Evolutionary conservation across 148 eudicot species (phyloP).

Genomic region (Bassia scoparia): DNA sequence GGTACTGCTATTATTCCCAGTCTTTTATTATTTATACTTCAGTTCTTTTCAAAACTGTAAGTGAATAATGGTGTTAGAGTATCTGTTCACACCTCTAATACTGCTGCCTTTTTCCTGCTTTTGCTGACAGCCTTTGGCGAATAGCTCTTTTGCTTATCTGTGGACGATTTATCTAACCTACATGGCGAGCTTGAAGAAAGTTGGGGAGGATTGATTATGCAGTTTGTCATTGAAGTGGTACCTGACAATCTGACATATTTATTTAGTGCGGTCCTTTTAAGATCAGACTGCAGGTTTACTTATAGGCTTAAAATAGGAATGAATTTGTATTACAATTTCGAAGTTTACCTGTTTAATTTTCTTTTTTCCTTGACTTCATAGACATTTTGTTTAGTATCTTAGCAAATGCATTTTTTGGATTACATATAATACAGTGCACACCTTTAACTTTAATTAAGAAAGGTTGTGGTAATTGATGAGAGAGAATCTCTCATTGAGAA

Average conservation of each 20-base stretch:
- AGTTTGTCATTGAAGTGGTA: neutral
- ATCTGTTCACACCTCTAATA: neutral
- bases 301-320: neutral
- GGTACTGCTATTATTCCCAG: constrained; percentile 36
- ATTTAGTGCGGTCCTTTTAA: neutral
- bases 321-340: neutral
- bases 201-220: constrained; percentile 17
- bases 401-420: too few relatives aligned
- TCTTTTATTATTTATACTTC: neutral
- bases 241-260: neutral
- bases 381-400: too few relatives aligned
- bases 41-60: neutral
- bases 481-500: too few relatives aligned
- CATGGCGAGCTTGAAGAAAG: constrained; percentile 70
- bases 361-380: too few relatives aligned
- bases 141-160: constrained; percentile 62
- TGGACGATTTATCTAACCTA: constrained; percentile 82
- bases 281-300: neutral
- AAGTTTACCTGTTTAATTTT: too few relatives aligned
- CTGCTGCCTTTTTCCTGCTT: neutral
- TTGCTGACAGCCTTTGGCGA: constrained; percentile 63
- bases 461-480: too few relatives aligned
- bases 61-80: neutral
- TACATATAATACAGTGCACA: too few relatives aligned
- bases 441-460: too few relatives aligned